phyloP scores from a whole-genome alignment of 2,329 filamentous ascomycete genomes.

The Coniochaeta ligniaria region DNA sequence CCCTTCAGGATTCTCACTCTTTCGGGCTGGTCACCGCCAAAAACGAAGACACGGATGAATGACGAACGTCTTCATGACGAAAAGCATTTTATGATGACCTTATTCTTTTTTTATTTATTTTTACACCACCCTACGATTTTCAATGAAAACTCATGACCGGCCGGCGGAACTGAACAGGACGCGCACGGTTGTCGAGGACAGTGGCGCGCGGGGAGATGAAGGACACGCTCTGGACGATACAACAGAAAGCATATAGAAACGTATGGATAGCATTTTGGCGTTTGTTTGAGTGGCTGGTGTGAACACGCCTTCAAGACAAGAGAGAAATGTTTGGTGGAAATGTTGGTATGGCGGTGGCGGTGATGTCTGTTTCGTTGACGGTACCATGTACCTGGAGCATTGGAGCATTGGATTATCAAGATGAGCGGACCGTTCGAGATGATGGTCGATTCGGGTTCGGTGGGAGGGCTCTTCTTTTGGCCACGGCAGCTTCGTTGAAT shows the following conservation, averaged over 20 bases:
- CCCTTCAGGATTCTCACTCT: neutral
- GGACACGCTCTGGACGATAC: constrained; percentile 2
- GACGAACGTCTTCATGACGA: constrained; percentile 21
- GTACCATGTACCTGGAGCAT: neutral
- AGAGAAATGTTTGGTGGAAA: neutral
- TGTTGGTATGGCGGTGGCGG: neutral
- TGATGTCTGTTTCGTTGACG: neutral
- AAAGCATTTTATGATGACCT: constrained; percentile 6
- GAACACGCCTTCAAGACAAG: constrained; percentile 5
- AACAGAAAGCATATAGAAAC: constrained; percentile 12
- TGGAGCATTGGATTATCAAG: neutral
- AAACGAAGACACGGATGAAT: constrained; percentile 12
- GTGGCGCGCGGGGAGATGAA: neutral
- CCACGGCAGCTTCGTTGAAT: neutral
- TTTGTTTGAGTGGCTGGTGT: constrained; percentile 7
- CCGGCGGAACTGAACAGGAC: neutral
- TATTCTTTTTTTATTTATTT: constrained; percentile 1
- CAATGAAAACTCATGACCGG: constrained; percentile 28
- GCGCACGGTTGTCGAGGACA: constrained; percentile 4
- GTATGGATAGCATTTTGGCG: constrained; percentile 13
- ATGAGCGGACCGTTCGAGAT: neutral
- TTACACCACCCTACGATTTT: constrained; percentile 13
- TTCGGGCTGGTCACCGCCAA: neutral
- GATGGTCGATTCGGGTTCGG: neutral
- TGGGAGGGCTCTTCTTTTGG: neutral